These are phyloP conservation scores for Quercus suber DNA, from an alignment of 306 rosid genomes.

Conservation along the genomic window DNA sequence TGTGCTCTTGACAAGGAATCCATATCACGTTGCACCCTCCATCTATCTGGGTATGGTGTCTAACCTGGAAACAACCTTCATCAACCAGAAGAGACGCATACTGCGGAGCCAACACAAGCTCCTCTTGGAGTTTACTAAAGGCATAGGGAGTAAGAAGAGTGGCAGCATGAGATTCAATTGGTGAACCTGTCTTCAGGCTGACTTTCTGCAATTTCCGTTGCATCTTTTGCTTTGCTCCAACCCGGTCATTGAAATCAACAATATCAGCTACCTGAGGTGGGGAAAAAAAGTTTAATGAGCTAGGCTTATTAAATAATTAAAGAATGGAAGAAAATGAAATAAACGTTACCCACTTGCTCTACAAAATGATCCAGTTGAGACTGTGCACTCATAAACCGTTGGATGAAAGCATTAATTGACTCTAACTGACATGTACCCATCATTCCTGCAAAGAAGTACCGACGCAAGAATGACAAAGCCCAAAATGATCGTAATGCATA, in stretches of 20 bases:
- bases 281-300: not conserved
- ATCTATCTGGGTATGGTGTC: conserved; percentile 77
- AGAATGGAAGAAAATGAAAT: conserved; percentile 10
- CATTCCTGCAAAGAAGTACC: conserved; percentile 73
- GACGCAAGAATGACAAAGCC: conserved; percentile 81
- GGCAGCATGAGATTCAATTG: conserved; percentile 86
- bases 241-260: conserved; percentile 63
- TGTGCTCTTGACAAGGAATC: conserved; percentile 77
- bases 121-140: conserved; percentile 74
- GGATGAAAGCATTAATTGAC: conserved; percentile 61
- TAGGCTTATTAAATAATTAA: conserved; percentile 10
- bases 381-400: conserved; percentile 67
- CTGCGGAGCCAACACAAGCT: conserved; percentile 83
- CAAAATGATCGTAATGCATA: conserved; percentile 66
- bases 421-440: conserved; percentile 56
- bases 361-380: conserved; percentile 62
- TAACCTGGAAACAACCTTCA: conserved; percentile 80
- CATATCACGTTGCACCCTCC: conserved; percentile 79
- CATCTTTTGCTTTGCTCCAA: conserved; percentile 68
- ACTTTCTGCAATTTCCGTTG: conserved; percentile 65
- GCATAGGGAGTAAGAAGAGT: conserved; percentile 75
- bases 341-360: conserved; percentile 51
- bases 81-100: conserved; percentile 65
- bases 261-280: conserved; percentile 53
- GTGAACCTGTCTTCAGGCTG: conserved; percentile 82